These are phyloP conservation scores for Cupressus sempervirens DNA, from an alignment of 75 land plant species.

Conservation along the genomic window DNA sequence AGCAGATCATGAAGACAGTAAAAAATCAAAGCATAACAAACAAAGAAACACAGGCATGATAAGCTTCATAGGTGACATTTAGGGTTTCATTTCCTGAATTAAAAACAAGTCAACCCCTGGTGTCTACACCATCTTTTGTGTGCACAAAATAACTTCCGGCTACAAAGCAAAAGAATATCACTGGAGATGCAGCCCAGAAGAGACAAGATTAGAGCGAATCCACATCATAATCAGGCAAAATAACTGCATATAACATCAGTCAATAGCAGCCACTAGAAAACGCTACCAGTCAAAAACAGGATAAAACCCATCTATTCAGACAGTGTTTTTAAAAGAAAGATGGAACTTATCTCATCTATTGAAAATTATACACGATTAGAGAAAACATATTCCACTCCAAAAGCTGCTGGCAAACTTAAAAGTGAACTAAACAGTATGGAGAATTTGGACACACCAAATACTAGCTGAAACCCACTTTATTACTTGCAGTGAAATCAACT, in stretches of 20 bases:
- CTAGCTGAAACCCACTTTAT: neutral
- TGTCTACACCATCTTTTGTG: neutral
- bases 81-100: neutral
- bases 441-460: neutral
- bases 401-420: neutral
- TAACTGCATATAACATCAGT: neutral
- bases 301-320: neutral
- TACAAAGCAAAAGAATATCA: neutral
- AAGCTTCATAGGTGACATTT: neutral
- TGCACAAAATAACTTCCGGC: neutral
- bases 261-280: neutral
- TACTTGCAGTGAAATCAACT: neutral
- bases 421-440: neutral
- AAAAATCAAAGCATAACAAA: conserved; percentile 2
- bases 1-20: neutral
- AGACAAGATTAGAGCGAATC: neutral
- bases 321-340: neutral
- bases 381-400: neutral
- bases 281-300: neutral
- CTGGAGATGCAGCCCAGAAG: neutral
- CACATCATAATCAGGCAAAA: neutral
- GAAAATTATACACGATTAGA: neutral
- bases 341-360: neutral
- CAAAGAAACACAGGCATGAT: neutral
- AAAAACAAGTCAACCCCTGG: neutral